These are phyloP conservation scores for Naganishia albida DNA, from an alignment of 1,284 basidiomycete species.

Conservation along the genomic window DNA sequence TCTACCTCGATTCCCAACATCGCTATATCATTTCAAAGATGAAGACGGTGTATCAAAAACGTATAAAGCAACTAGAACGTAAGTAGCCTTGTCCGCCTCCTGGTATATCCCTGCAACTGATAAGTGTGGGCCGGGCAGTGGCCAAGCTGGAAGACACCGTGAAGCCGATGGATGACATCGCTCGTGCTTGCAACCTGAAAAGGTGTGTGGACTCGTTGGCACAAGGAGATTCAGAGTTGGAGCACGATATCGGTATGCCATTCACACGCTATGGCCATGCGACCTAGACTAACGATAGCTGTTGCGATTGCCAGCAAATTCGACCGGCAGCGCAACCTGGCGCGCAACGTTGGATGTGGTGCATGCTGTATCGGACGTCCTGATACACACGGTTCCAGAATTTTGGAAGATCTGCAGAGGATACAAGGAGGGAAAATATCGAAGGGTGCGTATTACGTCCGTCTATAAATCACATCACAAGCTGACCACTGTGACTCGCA, in stretches of 20 bases:
- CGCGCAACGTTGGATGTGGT: conserved; percentile 68
- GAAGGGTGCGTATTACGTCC: conserved; percentile 62
- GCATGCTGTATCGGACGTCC: conserved; percentile 57
- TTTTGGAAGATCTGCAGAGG: conserved; percentile 92
- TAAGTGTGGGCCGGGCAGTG: not conserved
- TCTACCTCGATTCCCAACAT: conserved; percentile 92
- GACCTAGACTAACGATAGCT: not conserved
- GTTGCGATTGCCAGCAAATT: conserved; percentile 57
- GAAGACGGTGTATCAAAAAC: conserved; percentile 65
- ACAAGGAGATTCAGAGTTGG: conserved; percentile 56
- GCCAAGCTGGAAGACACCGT: conserved; percentile 2
- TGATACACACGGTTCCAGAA: conserved; percentile 69
- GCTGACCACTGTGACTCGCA: not conserved
- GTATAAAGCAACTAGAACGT: conserved; percentile 64
- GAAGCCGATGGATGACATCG: conserved; percentile 62
- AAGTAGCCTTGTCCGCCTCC: conserved; percentile 36
- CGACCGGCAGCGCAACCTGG: conserved; percentile 75
- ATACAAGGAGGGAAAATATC: conserved; percentile 88
- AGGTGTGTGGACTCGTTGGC: conserved; percentile 43
- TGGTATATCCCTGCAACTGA: not conserved
- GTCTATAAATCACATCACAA: conserved; percentile 6
- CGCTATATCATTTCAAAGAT: conserved; percentile 78
- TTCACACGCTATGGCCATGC: not conserved
- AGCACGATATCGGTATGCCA: conserved; percentile 64
- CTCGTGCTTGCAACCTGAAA: conserved; percentile 54